Conservation (phyloP, 495 filamentous ascomycete species). For the Hypoxylon intermedium region DNA sequence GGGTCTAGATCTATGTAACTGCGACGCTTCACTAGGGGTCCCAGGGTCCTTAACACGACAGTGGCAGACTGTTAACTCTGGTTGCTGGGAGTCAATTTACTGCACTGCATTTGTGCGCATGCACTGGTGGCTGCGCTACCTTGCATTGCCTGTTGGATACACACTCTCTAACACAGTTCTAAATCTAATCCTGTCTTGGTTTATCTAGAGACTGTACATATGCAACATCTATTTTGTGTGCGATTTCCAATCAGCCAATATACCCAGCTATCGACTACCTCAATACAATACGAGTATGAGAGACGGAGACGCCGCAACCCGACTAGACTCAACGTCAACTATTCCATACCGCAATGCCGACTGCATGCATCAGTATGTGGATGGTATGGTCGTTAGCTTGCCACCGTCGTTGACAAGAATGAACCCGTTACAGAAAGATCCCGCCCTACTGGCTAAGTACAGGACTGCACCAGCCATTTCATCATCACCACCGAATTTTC, state of each 20-base stretch:
- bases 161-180: background rate
- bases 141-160: background rate
- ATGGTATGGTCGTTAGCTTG: constrained; percentile 50
- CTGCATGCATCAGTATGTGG: constrained; percentile 50
- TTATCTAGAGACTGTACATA: background rate
- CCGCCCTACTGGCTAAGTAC: constrained; percentile 45
- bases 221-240: background rate
- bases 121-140: constrained; percentile 13
- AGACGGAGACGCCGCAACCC: too few relatives aligned
- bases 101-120: background rate
- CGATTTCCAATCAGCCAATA: background rate
- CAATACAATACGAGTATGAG: too few relatives aligned
- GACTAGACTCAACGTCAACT: background rate
- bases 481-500: constrained; percentile 49
- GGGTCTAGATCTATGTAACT: constrained; percentile 19
- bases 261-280: background rate
- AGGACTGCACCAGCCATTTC: constrained; percentile 2
- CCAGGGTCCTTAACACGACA: constrained; percentile 9
- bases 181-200: constrained; percentile 10
- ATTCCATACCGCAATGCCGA: background rate
- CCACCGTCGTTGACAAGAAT: constrained; percentile 66
- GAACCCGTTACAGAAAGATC: constrained; percentile 65
- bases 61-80: background rate
- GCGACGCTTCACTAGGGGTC: constrained; percentile 11
- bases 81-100: background rate